Evolutionary conservation across 2,329 filamentous ascomycete species (phyloP).

Genomic region (Claviceps fusiformis): DNA sequence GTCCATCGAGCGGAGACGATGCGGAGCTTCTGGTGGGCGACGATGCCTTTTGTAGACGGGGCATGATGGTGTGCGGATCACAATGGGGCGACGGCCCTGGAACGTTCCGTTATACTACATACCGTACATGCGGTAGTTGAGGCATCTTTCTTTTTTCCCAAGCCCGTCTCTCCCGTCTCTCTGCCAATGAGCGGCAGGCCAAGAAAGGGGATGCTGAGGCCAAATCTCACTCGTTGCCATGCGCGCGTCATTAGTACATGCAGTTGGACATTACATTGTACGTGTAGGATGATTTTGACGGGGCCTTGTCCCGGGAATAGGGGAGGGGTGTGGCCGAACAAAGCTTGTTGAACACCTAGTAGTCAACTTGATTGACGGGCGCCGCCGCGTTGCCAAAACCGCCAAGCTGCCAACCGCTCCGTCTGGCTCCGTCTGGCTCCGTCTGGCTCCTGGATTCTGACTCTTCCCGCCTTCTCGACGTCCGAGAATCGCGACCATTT

Average conservation of each 20-base stretch:
- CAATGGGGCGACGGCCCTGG: background rate
- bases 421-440: background rate
- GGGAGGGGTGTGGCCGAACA: background rate
- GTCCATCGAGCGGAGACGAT: conserved; percentile 3
- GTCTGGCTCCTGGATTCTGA: background rate
- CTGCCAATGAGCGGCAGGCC: background rate
- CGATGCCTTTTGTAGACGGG: conserved; percentile 2
- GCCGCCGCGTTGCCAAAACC: background rate
- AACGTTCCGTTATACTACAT: background rate
- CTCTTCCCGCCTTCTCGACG: background rate
- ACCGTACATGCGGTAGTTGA: background rate
- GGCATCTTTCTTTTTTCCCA: no score
- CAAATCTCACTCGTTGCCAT: background rate
- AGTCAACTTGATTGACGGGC: background rate
- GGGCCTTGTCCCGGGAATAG: background rate
- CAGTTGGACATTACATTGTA: no score
- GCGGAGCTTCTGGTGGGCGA: conserved; percentile 3
- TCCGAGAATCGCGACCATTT: conserved; percentile 1
- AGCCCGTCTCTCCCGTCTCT: background rate
- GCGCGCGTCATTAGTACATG: background rate
- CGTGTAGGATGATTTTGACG: background rate
- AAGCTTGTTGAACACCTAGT: no score
- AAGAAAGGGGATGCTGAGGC: background rate
- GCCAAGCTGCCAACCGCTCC: background rate
- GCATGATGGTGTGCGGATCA: background rate